phyloP scores from a whole-genome alignment of 208 protist genomes.

The Naegleria fowleri region DNA sequence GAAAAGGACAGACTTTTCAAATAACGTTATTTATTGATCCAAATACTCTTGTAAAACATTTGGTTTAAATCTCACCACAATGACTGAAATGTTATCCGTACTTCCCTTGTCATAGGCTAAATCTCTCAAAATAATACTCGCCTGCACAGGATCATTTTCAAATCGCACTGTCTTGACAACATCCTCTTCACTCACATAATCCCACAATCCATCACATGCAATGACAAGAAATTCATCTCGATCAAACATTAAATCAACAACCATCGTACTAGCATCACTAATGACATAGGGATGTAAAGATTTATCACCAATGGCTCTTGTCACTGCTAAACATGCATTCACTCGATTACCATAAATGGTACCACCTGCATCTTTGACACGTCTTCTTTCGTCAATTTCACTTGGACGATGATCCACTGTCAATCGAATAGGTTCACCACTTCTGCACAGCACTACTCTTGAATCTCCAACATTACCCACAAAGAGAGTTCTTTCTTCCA shows the following conservation, averaged over 20 bases:
- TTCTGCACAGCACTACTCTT: constrained; percentile 44
- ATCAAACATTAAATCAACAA: constrained; percentile 17
- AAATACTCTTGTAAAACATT: no score
- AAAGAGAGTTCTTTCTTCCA: constrained; percentile 36
- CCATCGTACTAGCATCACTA: neutral
- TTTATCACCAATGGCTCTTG: constrained; percentile 24
- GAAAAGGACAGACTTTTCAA: no score
- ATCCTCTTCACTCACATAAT: constrained; percentile 49
- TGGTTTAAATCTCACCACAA: constrained; percentile 43
- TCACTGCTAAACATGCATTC: constrained; percentile 9
- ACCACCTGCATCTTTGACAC: constrained; percentile 19
- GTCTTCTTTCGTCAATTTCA: constrained; percentile 27
- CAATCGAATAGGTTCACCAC: constrained; percentile 43
- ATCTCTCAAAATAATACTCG: constrained; percentile 46
- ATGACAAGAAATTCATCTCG: constrained; percentile 34
- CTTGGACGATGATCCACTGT: constrained; percentile 40
- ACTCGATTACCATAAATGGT: neutral
- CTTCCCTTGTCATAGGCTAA: constrained; percentile 46
- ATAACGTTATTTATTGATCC: no score
- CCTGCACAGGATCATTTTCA: constrained; percentile 44
- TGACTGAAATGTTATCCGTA: constrained; percentile 55
- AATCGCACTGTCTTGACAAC: constrained; percentile 28
- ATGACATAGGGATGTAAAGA: constrained; percentile 24
- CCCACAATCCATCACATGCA: constrained; percentile 56
- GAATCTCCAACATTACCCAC: constrained; percentile 51